Conservation (phyloP, 768 basidiomycete genomes). For the Hirschioporus abietinus region DNA sequence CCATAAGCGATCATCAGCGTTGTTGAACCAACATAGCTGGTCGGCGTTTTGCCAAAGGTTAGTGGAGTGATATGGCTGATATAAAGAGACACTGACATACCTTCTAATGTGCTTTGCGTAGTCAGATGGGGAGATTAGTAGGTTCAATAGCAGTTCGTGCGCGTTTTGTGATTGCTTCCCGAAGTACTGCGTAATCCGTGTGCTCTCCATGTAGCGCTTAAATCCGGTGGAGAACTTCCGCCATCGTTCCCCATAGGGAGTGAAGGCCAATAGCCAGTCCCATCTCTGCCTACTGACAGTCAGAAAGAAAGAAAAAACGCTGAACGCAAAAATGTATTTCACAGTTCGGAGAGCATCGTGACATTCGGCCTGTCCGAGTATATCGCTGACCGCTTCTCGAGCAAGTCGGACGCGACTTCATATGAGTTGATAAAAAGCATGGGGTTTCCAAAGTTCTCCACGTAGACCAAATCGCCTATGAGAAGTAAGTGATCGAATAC, state of each 20-base stretch:
- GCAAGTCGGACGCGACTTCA: conserved; percentile 21
- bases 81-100: background rate
- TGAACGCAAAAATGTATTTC: conserved; percentile 4
- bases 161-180: background rate
- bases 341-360: conserved; percentile 19
- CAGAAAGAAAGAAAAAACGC: background rate
- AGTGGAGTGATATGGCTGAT: background rate
- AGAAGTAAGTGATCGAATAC: background rate
- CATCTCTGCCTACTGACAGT: background rate
- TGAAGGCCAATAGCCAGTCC: background rate
- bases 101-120: background rate
- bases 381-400: conserved; percentile 22
- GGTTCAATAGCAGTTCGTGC: background rate
- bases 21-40: background rate
- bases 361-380: conserved; percentile 35
- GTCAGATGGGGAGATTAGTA: background rate
- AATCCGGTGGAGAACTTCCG: background rate
- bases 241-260: background rate
- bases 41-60: background rate
- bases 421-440: conserved; percentile 25
- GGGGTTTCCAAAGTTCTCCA: conserved; percentile 21
- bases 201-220: background rate
- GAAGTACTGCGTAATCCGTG: background rate
- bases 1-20: conserved; percentile 1
- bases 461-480: conserved; percentile 27